Evolutionary conservation across 1,284 basidiomycete genomes (phyloP), one percentile per base, ranked within the genome.

Genomic region (Thelephora terrestris): DNA sequence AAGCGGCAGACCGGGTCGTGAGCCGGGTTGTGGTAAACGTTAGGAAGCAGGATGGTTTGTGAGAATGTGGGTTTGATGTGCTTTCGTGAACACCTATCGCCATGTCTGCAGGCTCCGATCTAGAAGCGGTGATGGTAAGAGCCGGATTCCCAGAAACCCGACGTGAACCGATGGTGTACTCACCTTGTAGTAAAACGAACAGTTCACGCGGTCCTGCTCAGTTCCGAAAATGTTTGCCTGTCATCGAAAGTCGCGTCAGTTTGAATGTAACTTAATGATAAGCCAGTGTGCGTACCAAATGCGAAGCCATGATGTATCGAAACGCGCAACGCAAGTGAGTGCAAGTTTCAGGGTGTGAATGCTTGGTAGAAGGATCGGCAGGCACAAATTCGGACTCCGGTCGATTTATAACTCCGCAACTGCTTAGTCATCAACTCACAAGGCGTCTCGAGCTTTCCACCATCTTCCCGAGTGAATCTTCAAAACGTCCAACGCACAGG

Each of bases 1-100:
- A 96, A 71, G 68, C 88, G 82, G 78, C 90, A 83, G 59, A 92
- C 78, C 36, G 91, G 89, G 61, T 92, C 87, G 58, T 95, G 89
- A 1, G 88, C 87, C 1, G 96, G 96, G 67, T 99, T 99, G 66
- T 98, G 93, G 67, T 98, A 99, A 45, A 99, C 93, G 61, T 99
- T 99, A n/a, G 93, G 91, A 17, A 99, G 78, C 20, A 99, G 76
- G 38, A 99, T 93, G 2, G 96, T 99, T 61, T 97, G 94, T 2
- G 93, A 97, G 68, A 95, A 98, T 2, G 91, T 87, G 1, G 96
- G 96, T 60, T 89, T 85, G 65, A 97, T 98, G 69, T 99, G 96
- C 66, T 99, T 98, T 60, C 96, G 78, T 3, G 91, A 96, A 63
- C 92, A 96, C 51, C 93, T 79, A 59, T 96, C 93, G n/a, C 92